Evolutionary conservation across 2,329 filamentous ascomycete genomes (phyloP).

Genomic region (Colletotrichum simmondsii): DNA sequence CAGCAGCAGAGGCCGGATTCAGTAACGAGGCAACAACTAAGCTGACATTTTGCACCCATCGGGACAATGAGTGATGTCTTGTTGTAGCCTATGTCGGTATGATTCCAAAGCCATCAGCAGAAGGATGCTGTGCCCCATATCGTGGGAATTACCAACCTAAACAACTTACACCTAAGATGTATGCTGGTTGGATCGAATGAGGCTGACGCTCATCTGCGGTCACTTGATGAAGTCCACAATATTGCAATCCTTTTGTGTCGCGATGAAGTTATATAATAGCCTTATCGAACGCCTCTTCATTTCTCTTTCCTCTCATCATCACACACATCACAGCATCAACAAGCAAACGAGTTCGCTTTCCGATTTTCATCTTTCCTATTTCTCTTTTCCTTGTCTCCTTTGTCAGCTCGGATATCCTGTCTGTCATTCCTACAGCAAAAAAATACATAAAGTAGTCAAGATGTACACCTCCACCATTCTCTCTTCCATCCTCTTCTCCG

Average conservation of each 20-base stretch:
- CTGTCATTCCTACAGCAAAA: neutral
- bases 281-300: neutral
- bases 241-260: neutral
- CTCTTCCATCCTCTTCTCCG: slow-evolving; percentile 32
- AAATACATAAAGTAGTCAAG: neutral
- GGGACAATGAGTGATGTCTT: too few species aligned
- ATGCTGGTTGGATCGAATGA: neutral
- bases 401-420: slow-evolving; percentile 3
- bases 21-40: neutral
- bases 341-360: neutral
- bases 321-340: neutral
- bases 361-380: neutral
- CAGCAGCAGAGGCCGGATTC: neutral
- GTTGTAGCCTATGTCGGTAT: neutral
- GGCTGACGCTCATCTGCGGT: neutral
- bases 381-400: slow-evolving; percentile 9
- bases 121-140: neutral
- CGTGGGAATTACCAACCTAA: neutral
- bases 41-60: neutral
- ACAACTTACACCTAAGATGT: neutral
- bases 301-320: neutral
- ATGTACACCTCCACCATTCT: slow-evolving; percentile 33
- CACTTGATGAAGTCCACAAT: neutral
- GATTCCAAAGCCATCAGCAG: neutral
- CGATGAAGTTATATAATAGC: neutral